Base-by-base conservation (phyloP, 495 filamentous ascomycete genomes). In the Tuber microsphaerosporum region DNA sequence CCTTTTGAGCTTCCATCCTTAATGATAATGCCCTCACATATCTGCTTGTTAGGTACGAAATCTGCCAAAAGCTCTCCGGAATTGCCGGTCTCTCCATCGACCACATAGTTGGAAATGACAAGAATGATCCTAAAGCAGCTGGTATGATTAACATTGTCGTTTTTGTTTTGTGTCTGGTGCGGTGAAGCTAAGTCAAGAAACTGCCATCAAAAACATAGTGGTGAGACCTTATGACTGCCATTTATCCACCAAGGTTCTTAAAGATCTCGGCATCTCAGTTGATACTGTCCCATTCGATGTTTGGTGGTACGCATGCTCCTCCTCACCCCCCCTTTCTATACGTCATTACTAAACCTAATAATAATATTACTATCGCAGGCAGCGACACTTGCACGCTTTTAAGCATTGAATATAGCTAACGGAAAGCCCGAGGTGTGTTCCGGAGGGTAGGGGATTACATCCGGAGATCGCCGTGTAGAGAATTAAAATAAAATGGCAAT, bases 181-280 rank as follows among this genome's bases (percentile, higher is more conserved):
- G 37, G 17, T 7, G 20, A 56, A 51, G 45, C 73, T 83, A 46
- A 82, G 69, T 41, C 19, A 17, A 48, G 48, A 14, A 48, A 68
- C n/a, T 31, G 22, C 34, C 6, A 26, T 26, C 9, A 34, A 65
- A 31, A 39, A 9, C 34, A 70, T 71, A 83, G 81, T 81, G 9
- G 70, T 72, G 43, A 88, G 94, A 73, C 94, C 94, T 16, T 97
- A 93, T 84, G 94, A 97, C 84, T 93, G 91, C 75, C 93, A 97
- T 82, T 86, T 97, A 37, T 93, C 92, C 73, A 97, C 90, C 26
- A 88, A 90, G 85, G 89, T 85, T 42, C 83, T 97, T 73, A 89
- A 88, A 83, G 89, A 94, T 26, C 80, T 97, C 73, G 93, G 90
- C 0, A 92, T 97, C 73, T 87, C 92, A 80, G 90, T 94, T 65